Evolutionary conservation across 805 yeast species (phyloP).

Genomic region (Candida cerambycidarum): DNA sequence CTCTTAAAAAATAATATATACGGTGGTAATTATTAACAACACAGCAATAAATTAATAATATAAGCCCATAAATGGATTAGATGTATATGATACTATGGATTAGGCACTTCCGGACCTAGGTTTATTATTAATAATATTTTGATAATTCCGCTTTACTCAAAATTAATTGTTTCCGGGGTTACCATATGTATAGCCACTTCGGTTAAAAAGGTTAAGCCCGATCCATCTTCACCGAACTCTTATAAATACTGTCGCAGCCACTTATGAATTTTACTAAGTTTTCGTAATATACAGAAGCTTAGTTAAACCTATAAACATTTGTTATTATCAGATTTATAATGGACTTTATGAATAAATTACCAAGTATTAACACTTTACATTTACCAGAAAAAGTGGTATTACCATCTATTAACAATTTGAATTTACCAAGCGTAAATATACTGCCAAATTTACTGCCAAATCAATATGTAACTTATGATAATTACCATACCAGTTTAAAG

Average conservation of each 20-base stretch:
- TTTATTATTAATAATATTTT: no score
- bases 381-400: constrained; percentile 16
- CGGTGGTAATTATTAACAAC: no score
- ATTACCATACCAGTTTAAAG: neutral
- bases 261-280: constrained; percentile 3
- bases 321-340: neutral
- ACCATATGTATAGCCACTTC: constrained; percentile 6
- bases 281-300: no score
- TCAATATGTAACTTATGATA: constrained; percentile 4
- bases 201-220: constrained; percentile 7
- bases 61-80: no score
- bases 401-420: constrained; percentile 10
- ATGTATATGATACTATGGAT: no score
- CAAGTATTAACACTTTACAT: constrained; percentile 34
- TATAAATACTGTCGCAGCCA: constrained; percentile 8
- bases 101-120: no score
- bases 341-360: constrained; percentile 20
- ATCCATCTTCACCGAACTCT: constrained; percentile 7
- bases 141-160: neutral
- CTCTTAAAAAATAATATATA: no score
- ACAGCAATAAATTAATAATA: no score
- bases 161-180: constrained; percentile 2
- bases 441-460: constrained; percentile 3
- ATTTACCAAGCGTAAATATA: constrained; percentile 6
- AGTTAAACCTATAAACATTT: no score